phyloP scores from a whole-genome alignment of 805 yeast genomes.

The Torulaspora microellipsoides region DNA sequence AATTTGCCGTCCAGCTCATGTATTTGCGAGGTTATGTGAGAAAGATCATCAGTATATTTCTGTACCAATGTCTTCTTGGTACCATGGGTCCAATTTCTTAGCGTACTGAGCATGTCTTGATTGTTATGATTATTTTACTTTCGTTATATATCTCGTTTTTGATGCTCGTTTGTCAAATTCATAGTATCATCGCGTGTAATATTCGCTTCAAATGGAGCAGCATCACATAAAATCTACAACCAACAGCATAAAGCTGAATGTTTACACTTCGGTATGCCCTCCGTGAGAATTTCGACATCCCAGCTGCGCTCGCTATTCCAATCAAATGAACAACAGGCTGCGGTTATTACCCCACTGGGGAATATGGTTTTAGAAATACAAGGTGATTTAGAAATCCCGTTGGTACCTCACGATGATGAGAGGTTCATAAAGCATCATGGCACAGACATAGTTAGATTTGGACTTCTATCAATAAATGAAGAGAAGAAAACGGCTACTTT shows the following conservation, averaged over 20 bases:
- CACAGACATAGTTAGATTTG: constrained; percentile 24
- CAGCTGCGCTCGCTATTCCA: constrained; percentile 21
- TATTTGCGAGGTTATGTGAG: constrained; percentile 26
- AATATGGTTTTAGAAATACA: constrained; percentile 63
- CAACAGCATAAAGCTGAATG: background rate
- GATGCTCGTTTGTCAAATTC: background rate
- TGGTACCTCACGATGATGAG: constrained; percentile 34
- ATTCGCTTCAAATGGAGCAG: too few species aligned
- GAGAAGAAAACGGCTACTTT: constrained; percentile 45
- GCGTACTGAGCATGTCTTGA: constrained; percentile 15
- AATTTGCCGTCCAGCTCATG: constrained; percentile 25
- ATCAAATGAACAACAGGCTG: constrained; percentile 15
- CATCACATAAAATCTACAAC: too few species aligned
- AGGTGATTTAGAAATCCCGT: constrained; percentile 55
- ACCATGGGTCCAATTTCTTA: constrained; percentile 10
- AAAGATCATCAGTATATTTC: constrained; percentile 28
- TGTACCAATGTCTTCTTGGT: constrained; percentile 21
- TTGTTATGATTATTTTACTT: background rate
- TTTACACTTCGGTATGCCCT: constrained; percentile 23
- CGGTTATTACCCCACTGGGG: constrained; percentile 47
- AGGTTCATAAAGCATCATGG: constrained; percentile 18
- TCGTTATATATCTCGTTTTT: background rate
- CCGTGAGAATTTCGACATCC: constrained; percentile 22
- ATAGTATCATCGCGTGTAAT: too few species aligned
- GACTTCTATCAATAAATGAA: constrained; percentile 20